Percentiles rank a stretch among this genome's conserved stretches.
Conservation (phyloP, 2,329 filamentous ascomycete genomes). For the Hymenoscyphus infarciens region DNA sequence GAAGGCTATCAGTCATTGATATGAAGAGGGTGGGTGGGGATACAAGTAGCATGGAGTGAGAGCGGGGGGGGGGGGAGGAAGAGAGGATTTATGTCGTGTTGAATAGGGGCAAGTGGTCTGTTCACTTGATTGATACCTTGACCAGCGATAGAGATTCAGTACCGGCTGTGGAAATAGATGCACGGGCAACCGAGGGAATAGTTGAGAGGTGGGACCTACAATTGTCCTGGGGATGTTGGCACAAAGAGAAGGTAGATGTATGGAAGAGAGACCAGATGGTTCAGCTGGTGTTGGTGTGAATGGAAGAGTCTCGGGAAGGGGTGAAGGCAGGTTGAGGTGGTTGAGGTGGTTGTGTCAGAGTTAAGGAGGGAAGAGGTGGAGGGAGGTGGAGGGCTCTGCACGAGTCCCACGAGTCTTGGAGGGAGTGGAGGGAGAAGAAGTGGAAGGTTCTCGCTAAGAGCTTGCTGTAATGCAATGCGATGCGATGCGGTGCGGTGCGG, state of each 20-base stretch:
- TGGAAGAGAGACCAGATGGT: background rate
- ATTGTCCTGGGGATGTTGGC: background rate
- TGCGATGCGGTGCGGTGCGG: background rate
- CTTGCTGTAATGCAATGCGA: background rate
- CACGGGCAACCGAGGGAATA: background rate
- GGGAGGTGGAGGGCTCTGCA: background rate
- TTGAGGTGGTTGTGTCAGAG: background rate
- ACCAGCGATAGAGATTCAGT: conserved; percentile 1
- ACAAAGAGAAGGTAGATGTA: background rate
- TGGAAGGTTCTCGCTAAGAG: conserved; percentile 1
- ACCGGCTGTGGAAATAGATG: background rate
- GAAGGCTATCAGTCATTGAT: background rate
- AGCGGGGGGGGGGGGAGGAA: background rate
- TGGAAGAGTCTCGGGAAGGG: background rate
- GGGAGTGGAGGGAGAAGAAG: background rate
- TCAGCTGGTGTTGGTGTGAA: background rate
- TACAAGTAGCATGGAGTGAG: background rate
- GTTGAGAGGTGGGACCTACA: background rate
- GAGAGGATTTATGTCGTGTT: background rate
- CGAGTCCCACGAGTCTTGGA: background rate
- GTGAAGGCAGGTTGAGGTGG: background rate
- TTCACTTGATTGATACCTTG: background rate
- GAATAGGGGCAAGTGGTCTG: background rate
- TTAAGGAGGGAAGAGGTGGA: background rate
- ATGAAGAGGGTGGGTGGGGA: background rate